Conservation (phyloP, 176 grass and related monocot species). For the Neostapfia colusana region DNA sequence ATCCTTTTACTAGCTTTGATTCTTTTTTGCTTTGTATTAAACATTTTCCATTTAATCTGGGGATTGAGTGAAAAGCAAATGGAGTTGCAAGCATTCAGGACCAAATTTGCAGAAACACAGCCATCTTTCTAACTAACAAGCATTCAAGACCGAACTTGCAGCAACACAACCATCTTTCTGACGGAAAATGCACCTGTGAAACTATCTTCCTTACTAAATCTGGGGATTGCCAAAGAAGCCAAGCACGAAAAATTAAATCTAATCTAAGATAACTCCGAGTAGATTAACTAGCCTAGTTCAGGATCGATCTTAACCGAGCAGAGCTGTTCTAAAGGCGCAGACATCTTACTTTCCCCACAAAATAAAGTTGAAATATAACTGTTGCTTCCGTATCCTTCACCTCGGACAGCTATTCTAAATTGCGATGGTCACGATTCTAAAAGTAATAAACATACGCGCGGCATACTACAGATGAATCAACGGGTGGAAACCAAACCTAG, state of each 20-base stretch:
- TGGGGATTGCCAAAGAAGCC: background rate
- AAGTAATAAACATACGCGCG: background rate
- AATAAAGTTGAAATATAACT: background rate
- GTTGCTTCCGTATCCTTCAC: background rate
- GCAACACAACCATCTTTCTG: background rate
- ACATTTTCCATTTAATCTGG: background rate
- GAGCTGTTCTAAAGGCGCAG: background rate
- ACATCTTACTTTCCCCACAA: background rate
- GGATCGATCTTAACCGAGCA: background rate
- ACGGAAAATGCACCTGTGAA: background rate
- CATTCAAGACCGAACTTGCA: slow-evolving; percentile 1
- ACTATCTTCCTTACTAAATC: background rate
- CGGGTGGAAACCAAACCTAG: background rate
- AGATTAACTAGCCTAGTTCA: background rate
- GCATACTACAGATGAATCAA: background rate
- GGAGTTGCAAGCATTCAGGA: background rate
- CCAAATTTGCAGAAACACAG: background rate
- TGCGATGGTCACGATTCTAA: background rate
- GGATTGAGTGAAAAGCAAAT: background rate
- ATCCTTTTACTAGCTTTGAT: background rate
- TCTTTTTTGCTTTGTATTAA: too few species aligned
- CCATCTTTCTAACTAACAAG: background rate
- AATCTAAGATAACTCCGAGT: background rate
- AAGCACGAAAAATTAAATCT: background rate
- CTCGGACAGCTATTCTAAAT: background rate